Evolutionary conservation across 805 yeast genomes (phyloP).

Genomic region (Yamadazyma philogaea): DNA sequence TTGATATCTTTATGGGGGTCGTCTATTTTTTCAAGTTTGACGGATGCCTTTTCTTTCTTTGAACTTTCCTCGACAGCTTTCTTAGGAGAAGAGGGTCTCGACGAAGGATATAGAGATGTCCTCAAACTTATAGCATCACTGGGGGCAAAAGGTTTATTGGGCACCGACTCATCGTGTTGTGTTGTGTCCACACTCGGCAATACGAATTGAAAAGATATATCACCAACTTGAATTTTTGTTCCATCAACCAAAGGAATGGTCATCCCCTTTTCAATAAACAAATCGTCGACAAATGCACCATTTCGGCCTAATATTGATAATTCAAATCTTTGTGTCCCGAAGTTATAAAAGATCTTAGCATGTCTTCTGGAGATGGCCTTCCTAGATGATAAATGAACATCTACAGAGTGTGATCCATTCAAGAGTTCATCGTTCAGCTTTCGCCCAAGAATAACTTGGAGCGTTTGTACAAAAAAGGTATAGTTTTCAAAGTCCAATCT

Average conservation of each 20-base stretch:
- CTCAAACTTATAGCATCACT: slow-evolving; percentile 58
- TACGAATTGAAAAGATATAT: slow-evolving; percentile 82
- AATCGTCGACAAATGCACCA: slow-evolving; percentile 94
- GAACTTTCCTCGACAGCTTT: slow-evolving; percentile 7
- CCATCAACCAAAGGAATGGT: slow-evolving; percentile 85
- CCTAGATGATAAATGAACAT: slow-evolving; percentile 87
- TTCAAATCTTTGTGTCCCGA: slow-evolving; percentile 94
- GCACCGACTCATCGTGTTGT: slow-evolving; percentile 18
- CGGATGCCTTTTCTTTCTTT: slow-evolving; percentile 2
- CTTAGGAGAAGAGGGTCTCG: slow-evolving; percentile 19
- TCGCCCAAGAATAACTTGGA: slow-evolving; percentile 92
- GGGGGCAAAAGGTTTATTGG: slow-evolving; percentile 49
- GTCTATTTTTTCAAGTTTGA: neutral
- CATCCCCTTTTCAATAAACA: slow-evolving; percentile 83
- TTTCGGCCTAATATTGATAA: slow-evolving; percentile 88
- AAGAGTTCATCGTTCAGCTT: slow-evolving; percentile 50
- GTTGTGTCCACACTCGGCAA: slow-evolving; percentile 64
- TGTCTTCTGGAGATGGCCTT: slow-evolving; percentile 93
- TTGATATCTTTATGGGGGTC: neutral
- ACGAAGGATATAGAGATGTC: slow-evolving; percentile 40
- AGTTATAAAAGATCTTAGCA: slow-evolving; percentile 93
- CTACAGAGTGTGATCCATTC: slow-evolving; percentile 76
- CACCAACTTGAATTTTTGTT: slow-evolving; percentile 88
- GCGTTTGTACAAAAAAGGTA: slow-evolving; percentile 93
- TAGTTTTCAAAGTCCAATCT: slow-evolving; percentile 86